These are phyloP conservation scores for Gnomoniopsis sp. DNA, from an alignment of 2,329 filamentous ascomycete genomes.

Conservation along the genomic window DNA sequence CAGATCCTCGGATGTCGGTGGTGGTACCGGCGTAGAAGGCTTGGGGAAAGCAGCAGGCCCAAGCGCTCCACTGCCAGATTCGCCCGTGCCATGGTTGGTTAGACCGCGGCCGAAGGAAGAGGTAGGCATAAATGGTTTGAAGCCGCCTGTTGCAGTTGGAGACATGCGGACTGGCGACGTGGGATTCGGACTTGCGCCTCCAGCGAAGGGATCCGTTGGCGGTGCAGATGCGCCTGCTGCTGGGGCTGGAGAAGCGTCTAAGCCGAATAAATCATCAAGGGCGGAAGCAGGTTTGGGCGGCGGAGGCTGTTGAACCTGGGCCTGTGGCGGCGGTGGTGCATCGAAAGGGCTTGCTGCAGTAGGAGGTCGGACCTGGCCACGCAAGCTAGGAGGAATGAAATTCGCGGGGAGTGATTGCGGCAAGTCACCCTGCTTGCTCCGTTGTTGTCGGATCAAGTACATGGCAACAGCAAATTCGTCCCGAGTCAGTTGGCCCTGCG, in stretches of 20 bases:
- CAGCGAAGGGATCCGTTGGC: constrained; percentile 58
- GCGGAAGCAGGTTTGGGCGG: constrained; percentile 57
- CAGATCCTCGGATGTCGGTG: constrained; percentile 68
- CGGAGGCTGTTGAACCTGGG: constrained; percentile 34
- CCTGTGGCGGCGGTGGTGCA: constrained; percentile 35
- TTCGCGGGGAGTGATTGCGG: constrained; percentile 76
- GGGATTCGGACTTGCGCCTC: constrained; percentile 44
- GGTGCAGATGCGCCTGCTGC: constrained; percentile 67
- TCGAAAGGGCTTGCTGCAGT: constrained; percentile 49
- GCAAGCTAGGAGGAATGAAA: constrained; percentile 82
- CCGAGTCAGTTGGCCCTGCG: constrained; percentile 76
- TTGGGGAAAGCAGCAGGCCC: constrained; percentile 28
- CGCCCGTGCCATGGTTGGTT: constrained; percentile 72
- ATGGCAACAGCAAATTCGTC: constrained; percentile 98
- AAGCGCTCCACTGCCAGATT: constrained; percentile 31
- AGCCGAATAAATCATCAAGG: constrained; percentile 87
- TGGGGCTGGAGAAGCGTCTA: constrained; percentile 64
- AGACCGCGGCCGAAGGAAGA: constrained; percentile 88
- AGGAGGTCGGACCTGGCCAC: constrained; percentile 54
- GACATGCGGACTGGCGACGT: constrained; percentile 54
- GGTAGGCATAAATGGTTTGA: constrained; percentile 89
- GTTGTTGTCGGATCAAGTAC: constrained; percentile 91
- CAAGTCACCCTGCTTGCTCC: constrained; percentile 67
- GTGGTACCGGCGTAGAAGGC: constrained; percentile 20
- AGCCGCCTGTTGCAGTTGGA: constrained; percentile 46